Base-by-base conservation (phyloP, 1,284 basidiomycete species). In the Rhodotorula mucilaginosa region DNA sequence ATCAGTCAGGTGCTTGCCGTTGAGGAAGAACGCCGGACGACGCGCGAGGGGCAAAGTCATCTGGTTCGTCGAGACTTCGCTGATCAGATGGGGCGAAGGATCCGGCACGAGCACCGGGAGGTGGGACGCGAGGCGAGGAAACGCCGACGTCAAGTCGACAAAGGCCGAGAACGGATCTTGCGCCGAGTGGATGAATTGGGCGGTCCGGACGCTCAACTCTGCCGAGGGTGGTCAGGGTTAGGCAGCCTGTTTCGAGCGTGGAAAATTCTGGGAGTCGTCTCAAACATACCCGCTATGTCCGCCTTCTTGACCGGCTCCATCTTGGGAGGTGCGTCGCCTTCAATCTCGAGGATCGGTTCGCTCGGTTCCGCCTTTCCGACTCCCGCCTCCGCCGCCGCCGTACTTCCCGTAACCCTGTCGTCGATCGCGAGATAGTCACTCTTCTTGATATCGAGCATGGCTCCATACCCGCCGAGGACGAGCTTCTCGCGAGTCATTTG, bases 391-490 rank as follows among this genome's bases (percentile, higher is more conserved):
- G 21, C 29, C 58, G 49, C 34, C 39, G 26, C 26, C 58, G 31
- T 49, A 21, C 46, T 63, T 3, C n/a, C 44, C 10, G 75, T 34
- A 16, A 75, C 69, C 61, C 94, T 84, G 80, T 97, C 94, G 79
- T 97, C 94, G 5, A 98, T 84, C 4, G 91, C 93, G 21, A 98
- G 87, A 79, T 99, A 99, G 80, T 99, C 96, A 83, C 89, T 97
- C 82, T 96, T 97, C 84, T 99, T 99, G 77, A 99, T 82, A 77
- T 97, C 93, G 67, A 99, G 84, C 44, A 90, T 86, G 12, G 95
- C 93, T 5, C 95, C 95, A 78, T 93, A 99, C 10, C 96, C 95
- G 12, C 90, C 88, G 7, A 98, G 82, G 72, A 86, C 86, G 18
- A 80, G 81, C 44, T 72, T 74, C 47, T 58, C 23, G 16, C 48